Evolutionary conservation across 306 rosid genomes (phyloP), one percentile per base, ranked within the genome.

Genomic region (Albizia julibrissin): DNA sequence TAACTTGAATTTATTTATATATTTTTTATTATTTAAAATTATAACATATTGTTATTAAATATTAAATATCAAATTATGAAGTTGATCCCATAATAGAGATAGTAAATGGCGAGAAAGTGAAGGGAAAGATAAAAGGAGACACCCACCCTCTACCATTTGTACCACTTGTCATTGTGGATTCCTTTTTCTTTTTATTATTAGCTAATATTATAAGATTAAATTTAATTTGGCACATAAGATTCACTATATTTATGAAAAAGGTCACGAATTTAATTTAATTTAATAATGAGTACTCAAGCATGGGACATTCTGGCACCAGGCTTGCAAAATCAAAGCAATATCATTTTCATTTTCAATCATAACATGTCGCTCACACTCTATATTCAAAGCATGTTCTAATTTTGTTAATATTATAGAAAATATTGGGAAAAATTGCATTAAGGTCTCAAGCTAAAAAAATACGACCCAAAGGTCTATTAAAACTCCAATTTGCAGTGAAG

Each of bases 391-490:
- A 26, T 26, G 39, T 1, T 29, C 37, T 65, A 65, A 29, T 31
- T 65, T 65, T 65, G 34, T 65, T 31, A 29, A 31, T 13, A 27
- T 14, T 14, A 15, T 65, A 64, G 6, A 13, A 59, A 22, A 22
- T 6, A 8, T 5, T 6, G 6, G 40, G 8, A 8, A 37, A 37
- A 37, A 37, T 37, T 37, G 40, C 40, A 6, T 37, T 37, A 1
- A 37, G 1, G 8, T 37, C 40, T 1, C 40, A 5, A 34, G 6
- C 8, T 37, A 34, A 34, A 34, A 3, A 34, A 34, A 34, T 5
- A 34, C 0, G 0, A 5, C 40, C 1, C 0, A 6, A 37, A 37
- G 1, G 8, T 37, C 0, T 0, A 0, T 37, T 37, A 0, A 37
- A 37, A 37, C 1, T 37, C 1, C 0, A 37, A 6, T 37, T 37